Evolutionary conservation across 2,329 filamentous ascomycete genomes (phyloP).

Genomic region (Didymella pomorum): DNA sequence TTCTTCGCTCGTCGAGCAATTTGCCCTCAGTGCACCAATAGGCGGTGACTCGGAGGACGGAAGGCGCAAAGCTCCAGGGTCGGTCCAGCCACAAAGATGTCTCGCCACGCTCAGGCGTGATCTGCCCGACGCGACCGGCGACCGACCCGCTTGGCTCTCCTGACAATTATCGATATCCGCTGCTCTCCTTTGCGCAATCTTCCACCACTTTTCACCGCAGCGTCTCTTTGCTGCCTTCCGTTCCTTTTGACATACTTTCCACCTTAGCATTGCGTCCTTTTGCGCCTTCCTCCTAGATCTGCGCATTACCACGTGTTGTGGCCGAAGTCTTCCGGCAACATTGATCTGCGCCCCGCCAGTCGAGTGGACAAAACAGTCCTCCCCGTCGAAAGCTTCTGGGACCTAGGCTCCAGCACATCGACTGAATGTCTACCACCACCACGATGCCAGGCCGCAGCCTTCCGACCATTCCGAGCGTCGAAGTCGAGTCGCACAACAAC

Average conservation of each 20-base stretch:
- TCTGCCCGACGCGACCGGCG: conserved; percentile 18
- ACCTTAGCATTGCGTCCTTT: neutral
- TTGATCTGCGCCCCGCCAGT: conserved; percentile 3
- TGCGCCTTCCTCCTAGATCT: neutral
- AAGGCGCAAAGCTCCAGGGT: conserved; percentile 14
- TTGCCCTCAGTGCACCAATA: conserved; percentile 8
- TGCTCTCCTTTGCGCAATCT: conserved; percentile 14
- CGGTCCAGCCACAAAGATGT: conserved; percentile 7
- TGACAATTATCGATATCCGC: conserved; percentile 19
- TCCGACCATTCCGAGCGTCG: conserved; percentile 80
- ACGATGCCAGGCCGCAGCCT: conserved; percentile 81
- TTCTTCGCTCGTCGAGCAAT: neutral
- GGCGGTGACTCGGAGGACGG: conserved; percentile 7
- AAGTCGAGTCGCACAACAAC: conserved; percentile 83
- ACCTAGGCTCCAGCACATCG: neutral
- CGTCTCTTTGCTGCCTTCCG: conserved; percentile 4
- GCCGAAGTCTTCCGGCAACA: neutral
- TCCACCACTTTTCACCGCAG: conserved; percentile 11
- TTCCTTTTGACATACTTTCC: neutral
- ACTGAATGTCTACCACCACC: conserved; percentile 52
- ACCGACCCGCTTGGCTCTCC: conserved; percentile 17
- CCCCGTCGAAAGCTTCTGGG: neutral
- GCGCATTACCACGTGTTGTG: neutral
- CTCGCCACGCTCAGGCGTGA: conserved; percentile 23
- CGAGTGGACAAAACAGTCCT: conserved; percentile 1